Base-by-base conservation (phyloP, 2,329 filamentous ascomycete species). In the Colletotrichum sansevieriae region DNA sequence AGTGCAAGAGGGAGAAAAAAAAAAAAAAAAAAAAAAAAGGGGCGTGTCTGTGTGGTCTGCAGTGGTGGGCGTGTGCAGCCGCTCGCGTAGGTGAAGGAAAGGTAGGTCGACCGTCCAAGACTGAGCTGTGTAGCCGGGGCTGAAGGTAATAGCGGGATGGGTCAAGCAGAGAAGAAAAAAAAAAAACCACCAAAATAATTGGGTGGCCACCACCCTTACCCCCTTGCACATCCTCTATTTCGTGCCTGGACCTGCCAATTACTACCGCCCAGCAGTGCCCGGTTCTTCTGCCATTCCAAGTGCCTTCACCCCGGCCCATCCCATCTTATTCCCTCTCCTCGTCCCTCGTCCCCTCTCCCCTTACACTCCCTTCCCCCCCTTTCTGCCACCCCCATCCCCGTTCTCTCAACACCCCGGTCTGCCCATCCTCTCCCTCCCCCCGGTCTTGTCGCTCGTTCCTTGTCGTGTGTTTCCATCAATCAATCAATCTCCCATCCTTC, bases 401-500 rank as follows among this genome's bases (percentile, higher is more conserved):
- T 44, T 18, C 43, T 25, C 41, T 55, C 15, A 39, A 39, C 37
- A 39, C 29, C 58, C 61, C 57, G 37, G 66, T 61, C 47, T 54
- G 60, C 44, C 25, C 51, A 33, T 63, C 25, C 49, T 49, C 46
- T 51, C 47, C 10, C 22, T 29, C 22, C 60, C 47, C 62, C 62
- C 51, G 54, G 54, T 51, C 52, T 20, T 58, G 41, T 49, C 41
- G 47, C 46, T 47, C 66, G 43, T 66, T 51, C 63, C 67, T 70
- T 68, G 67, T 68, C 63, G 64, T 71, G 62, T 68, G 70, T 71
- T 71, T 70, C 70, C 70, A 70, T 70, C 67, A 69, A 66, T 71
- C 67, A 70, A 71, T 71, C 70, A 71, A 71, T 68, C 65, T 71
- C 63, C 57, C 67, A 63, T 70, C 63, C 67, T 70, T 70, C 57